Base-by-base conservation (phyloP, 192 early-diverging fungal species). In the Chytriomyces confervae region DNA sequence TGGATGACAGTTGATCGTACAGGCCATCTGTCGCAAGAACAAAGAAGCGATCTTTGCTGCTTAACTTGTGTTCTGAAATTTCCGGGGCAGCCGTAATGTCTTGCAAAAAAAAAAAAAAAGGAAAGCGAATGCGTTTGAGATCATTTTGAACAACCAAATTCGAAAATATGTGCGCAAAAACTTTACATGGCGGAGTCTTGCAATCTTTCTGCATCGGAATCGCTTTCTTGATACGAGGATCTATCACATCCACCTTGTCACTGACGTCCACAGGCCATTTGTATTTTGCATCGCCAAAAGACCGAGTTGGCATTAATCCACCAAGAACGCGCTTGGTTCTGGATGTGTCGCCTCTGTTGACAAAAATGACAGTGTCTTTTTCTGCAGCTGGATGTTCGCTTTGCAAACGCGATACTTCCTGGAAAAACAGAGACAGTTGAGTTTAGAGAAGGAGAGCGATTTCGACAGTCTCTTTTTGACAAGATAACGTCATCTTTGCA, bases 11-110 rank as follows among this genome's bases (percentile, higher is more conserved):
- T 11, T 81, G 67, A 69, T 89, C 88, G 75, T 81, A 89, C 24
- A 89, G 73, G 1, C 88, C 88, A 76, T 89, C 88, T 3, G 83
- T 81, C 3, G 86, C 88, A 5, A 89, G 63, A n/a, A 89, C 82
- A 27, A 89, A 60, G 68, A 85, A 86, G 23, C 67, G 43, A 81
- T 89, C 88, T 11, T 67, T 44, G 7, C 70, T 66, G 65, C 82
- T 79, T 43, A 83, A 36, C 0, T 44, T 10, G 80, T 87, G 82
- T 53, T 85, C 67, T 16, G 76, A 73, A 13, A 89, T 80, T 67
- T 81, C 86, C 11, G 88, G 88, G 10, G 64, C 73, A 49, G 88
- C 88, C 7, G 88, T 89, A 4, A 89, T 78, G 62, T 89, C 85
- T 6, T 84, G 85, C 47, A 84, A 83, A n/a, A 81, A 82, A n/a